phyloP scores from a whole-genome alignment of 2,329 filamentous ascomycete species.

The Penicillium sp. region DNA sequence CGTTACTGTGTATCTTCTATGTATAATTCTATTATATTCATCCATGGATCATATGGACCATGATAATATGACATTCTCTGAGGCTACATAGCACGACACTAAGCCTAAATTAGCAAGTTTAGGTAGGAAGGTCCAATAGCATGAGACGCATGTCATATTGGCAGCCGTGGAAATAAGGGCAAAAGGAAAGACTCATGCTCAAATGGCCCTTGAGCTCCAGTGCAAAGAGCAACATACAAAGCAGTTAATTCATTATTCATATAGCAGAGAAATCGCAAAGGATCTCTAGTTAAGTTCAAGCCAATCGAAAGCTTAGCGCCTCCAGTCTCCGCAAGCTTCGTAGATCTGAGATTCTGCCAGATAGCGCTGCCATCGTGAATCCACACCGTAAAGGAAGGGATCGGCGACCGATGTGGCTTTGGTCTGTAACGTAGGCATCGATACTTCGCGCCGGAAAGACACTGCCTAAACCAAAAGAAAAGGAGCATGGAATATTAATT shows the following conservation, averaged over 20 bases:
- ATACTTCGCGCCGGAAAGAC: background rate
- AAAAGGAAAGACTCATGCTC: background rate
- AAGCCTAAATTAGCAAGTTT: too few species aligned
- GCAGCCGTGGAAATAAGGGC: background rate
- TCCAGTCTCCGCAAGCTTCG: conserved; percentile 3
- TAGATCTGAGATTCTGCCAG: conserved; percentile 7
- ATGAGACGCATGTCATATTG: background rate
- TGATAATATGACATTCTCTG: too few species aligned
- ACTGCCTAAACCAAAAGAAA: background rate
- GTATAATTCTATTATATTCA: too few species aligned
- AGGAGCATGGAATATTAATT: conserved; percentile 16
- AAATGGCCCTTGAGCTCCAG: background rate
- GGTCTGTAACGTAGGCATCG: conserved; percentile 2
- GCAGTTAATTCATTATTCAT: background rate
- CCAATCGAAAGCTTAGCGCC: background rate
- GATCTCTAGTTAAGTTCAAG: background rate
- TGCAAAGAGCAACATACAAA: too few species aligned
- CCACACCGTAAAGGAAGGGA: conserved; percentile 7
- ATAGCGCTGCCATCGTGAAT: conserved; percentile 4
- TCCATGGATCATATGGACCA: too few species aligned
- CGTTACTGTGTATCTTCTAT: too few species aligned
- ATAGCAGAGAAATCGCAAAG: background rate
- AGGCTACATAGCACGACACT: too few species aligned
- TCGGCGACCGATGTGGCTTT: conserved; percentile 13
- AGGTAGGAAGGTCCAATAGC: background rate